Conservation (phyloP, 192 early-diverging fungal genomes). For the Mortierella antarctica region DNA sequence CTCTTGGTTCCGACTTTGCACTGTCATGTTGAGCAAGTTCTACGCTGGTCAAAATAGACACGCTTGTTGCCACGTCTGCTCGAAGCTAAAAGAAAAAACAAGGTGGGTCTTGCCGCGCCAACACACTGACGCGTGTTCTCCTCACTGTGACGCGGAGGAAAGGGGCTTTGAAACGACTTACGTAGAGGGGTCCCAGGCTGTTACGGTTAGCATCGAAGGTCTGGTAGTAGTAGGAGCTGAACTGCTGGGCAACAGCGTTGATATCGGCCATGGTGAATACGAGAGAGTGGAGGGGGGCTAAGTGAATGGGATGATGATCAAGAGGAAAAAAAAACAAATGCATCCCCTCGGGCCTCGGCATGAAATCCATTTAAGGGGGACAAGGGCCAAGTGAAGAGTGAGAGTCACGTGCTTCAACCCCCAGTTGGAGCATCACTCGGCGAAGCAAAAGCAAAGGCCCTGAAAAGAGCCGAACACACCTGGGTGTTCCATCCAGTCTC, state of each 20-base stretch:
- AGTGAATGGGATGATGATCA: not conserved
- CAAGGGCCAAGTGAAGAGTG: no score
- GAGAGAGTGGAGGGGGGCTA: not conserved
- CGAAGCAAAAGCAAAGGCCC: no score
- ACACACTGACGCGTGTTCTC: no score
- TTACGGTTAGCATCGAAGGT: conserved; percentile 83
- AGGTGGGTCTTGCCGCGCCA: not conserved
- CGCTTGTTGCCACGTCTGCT: no score
- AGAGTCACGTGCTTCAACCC: no score
- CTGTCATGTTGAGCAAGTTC: no score
- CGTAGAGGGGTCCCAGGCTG: conserved; percentile 79
- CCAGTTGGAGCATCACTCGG: no score
- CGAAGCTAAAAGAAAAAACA: not conserved
- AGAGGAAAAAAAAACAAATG: not conserved
- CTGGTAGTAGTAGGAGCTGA: conserved; percentile 89
- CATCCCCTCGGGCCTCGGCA: not conserved
- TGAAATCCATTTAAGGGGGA: no score
- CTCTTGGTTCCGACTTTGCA: no score
- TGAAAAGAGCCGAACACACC: no score
- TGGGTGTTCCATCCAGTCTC: no score
- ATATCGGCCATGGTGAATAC: conserved; percentile 12
- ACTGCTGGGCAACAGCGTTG: conserved; percentile 68
- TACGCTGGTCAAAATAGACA: no score
- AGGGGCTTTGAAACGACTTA: conserved; percentile 56
- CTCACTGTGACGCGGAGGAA: not conserved